Base-by-base conservation (phyloP, 768 basidiomycete species). In the Cystobasidium tubakii region DNA sequence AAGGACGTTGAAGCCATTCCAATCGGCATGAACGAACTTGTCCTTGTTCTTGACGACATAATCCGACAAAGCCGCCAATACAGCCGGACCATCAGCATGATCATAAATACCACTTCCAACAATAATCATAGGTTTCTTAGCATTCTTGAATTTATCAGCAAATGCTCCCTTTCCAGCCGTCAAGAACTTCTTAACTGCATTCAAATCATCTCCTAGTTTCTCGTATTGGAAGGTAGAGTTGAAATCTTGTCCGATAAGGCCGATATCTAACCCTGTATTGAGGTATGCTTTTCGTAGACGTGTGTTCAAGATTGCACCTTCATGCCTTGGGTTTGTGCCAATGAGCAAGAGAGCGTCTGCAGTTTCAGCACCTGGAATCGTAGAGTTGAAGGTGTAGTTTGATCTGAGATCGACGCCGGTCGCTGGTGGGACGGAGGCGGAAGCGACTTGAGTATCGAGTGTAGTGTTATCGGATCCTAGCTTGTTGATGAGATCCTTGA, bases 291-390 rank as follows among this genome's bases (percentile, higher is more conserved):
- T 94, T 78, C 96, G 87, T 78, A 99, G 91, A 75, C 96, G 91
- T 29, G 94, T 92, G 85, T 98, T 99, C 77, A 98, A 85, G 70
- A 97, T 94, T 25, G 96, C 90, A 3, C 93, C 96, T 82, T 99
- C 96, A 80, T 97, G 94, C 23, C 96, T 86, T 12, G 95, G 95
- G 83, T 98, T 96, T 53, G 93, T 96, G 72, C 95, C 96, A 77
- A 98, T 87, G 33, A 99, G 86, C 9, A 98, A 87, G 76, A 99
- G 91, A 23, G 83, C 91, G 78, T 99, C 96, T 27, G 96, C 94
- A 57, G 88, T 84, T 79, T 96, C 96, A 31, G 95, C 85, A 27
- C 90, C 90, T 31, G 92, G 88, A 73, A 99, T 92, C 27, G 90
- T 91, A 10, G 89, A 84, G 83, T 97, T 97, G 85, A 99, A 96